Conservation (phyloP, 192 early-diverging fungal species). For the Podila verticillata region DNA sequence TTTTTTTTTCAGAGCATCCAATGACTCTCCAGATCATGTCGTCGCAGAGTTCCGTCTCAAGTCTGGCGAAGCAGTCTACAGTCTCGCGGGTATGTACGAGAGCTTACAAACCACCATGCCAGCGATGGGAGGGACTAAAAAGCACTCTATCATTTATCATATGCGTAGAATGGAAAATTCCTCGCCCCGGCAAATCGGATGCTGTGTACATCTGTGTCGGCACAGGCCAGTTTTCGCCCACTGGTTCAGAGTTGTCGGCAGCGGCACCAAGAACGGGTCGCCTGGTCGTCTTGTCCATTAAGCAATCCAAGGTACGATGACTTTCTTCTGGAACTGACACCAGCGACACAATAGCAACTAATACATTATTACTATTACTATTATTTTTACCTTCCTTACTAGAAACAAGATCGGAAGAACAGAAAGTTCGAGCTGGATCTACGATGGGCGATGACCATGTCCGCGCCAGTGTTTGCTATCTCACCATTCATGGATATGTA, state of each 20-base stretch:
- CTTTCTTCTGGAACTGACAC: too few species aligned
- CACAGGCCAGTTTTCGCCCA: constrained; percentile 41
- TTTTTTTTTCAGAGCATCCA: constrained; percentile 4
- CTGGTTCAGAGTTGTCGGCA: constrained; percentile 30
- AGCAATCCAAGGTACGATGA: constrained; percentile 30
- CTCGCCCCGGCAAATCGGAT: constrained; percentile 30
- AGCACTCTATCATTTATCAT: background rate
- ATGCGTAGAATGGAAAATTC: constrained; percentile 37
- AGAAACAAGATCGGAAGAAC: constrained; percentile 22
- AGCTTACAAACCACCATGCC: too few species aligned
- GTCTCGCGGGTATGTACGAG: constrained; percentile 13
- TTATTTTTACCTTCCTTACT: background rate
- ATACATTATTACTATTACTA: background rate
- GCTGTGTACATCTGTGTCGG: constrained; percentile 37
- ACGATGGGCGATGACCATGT: constrained; percentile 38
- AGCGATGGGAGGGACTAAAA: background rate
- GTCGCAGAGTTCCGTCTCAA: constrained; percentile 16
- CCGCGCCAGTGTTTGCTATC: constrained; percentile 38
- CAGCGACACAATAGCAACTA: too few species aligned
- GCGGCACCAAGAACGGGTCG: constrained; percentile 34
- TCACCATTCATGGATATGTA: constrained; percentile 37
- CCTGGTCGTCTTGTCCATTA: constrained; percentile 29
- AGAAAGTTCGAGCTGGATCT: constrained; percentile 35
- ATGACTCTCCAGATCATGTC: constrained; percentile 16
- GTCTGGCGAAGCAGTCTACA: constrained; percentile 34